Conservation (phyloP, 1,284 basidiomycete genomes). For the Mycosarcoma mackinlayi region DNA sequence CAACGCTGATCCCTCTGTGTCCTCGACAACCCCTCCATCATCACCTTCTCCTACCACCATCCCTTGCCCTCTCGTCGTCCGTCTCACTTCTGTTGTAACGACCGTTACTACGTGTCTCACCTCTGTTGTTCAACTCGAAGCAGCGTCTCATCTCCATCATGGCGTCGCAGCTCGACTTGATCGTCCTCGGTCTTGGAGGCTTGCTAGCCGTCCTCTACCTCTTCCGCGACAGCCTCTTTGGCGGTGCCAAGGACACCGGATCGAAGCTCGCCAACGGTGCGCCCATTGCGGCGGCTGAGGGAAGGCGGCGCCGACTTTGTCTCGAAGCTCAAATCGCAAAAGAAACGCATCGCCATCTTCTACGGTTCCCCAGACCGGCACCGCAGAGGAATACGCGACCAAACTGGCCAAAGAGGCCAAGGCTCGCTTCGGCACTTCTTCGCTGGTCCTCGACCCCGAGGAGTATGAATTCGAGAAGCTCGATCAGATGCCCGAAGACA, state of each 20-base stretch:
- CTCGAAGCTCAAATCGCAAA: slow-evolving; percentile 58
- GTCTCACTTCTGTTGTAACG: too few species aligned
- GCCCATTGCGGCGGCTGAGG: slow-evolving; percentile 15
- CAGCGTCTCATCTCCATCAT: slow-evolving; percentile 12
- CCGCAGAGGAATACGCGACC: slow-evolving; percentile 67
- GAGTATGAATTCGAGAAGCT: slow-evolving; percentile 93
- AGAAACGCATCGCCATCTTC: slow-evolving; percentile 66
- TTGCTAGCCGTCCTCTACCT: slow-evolving; percentile 52
- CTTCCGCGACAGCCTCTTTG: slow-evolving; percentile 47
- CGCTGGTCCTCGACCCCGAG: slow-evolving; percentile 66
- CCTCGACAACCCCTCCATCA: too few species aligned
- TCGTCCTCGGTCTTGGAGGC: slow-evolving; percentile 50
- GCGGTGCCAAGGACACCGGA: slow-evolving; percentile 37
- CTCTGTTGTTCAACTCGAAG: too few species aligned
- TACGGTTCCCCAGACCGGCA: slow-evolving; percentile 67
- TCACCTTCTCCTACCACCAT: too few species aligned
- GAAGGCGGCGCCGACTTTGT: slow-evolving; percentile 50
- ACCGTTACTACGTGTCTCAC: too few species aligned
- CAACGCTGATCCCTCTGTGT: too few species aligned
- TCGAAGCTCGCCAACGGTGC: slow-evolving; percentile 54
- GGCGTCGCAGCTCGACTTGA: slow-evolving; percentile 49
- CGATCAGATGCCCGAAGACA: slow-evolving; percentile 86
- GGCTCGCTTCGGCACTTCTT: slow-evolving; percentile 64
- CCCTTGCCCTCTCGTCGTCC: too few species aligned
- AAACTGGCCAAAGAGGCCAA: slow-evolving; percentile 67